Percentiles rank a stretch among this genome's conserved stretches.
phyloP scores from a whole-genome alignment of 2,329 filamentous ascomycete genomes.

The Coniochaeta hoffmannii region DNA sequence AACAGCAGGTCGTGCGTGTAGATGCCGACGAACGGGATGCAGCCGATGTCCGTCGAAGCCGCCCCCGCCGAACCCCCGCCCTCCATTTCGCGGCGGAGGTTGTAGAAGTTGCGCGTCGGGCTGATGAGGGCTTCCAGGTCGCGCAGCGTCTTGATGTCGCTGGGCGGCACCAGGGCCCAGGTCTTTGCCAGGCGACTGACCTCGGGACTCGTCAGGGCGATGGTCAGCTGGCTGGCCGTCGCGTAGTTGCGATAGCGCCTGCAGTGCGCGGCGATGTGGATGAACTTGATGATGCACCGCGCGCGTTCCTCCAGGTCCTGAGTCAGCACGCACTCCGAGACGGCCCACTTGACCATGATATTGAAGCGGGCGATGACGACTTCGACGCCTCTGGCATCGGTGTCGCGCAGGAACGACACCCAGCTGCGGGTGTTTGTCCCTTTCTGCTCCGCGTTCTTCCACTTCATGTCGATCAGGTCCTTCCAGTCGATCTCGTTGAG shows the following conservation, averaged over 20 bases:
- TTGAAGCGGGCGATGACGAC: conserved; percentile 83
- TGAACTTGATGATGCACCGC: conserved; percentile 70
- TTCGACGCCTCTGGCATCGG: conserved; percentile 68
- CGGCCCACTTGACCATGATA: conserved; percentile 79
- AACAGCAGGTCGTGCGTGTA: conserved; percentile 81
- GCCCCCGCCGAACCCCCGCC: conserved; percentile 40
- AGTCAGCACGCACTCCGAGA: conserved; percentile 73
- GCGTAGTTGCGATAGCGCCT: conserved; percentile 74
- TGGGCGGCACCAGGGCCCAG: conserved; percentile 61
- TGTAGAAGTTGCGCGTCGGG: conserved; percentile 71
- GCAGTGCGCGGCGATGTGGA: conserved; percentile 73
- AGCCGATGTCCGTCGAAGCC: conserved; percentile 52
- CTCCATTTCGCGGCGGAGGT: conserved; percentile 75
- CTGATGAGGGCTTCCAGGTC: conserved; percentile 68
- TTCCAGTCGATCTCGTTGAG: conserved; percentile 85
- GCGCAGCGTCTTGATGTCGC: conserved; percentile 57
- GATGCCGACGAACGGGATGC: conserved; percentile 76
- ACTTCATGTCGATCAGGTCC: conserved; percentile 75
- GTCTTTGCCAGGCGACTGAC: conserved; percentile 60
- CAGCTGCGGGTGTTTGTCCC: conserved; percentile 57
- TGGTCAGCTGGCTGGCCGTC: conserved; percentile 72
- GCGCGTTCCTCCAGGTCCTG: conserved; percentile 65
- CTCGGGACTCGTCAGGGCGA: conserved; percentile 69
- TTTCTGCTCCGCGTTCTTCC: conserved; percentile 62
- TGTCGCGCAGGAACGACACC: conserved; percentile 71